Base-by-base conservation (phyloP, 192 early-diverging fungal species). In the Coemansia sp. region DNA sequence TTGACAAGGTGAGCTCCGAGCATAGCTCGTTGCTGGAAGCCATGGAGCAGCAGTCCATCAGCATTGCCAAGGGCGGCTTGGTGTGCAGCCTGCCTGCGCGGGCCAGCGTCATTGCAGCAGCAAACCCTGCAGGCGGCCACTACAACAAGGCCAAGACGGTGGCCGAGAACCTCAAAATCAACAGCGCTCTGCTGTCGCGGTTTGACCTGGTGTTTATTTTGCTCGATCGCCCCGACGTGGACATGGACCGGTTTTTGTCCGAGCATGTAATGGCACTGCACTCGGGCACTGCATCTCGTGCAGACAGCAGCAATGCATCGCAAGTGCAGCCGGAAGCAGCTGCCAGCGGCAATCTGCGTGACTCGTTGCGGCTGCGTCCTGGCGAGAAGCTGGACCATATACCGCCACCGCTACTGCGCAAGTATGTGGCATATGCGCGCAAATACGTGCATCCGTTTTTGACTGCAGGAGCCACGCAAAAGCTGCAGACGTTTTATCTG, bases 101-200 rank as follows among this genome's bases (percentile, higher is more conserved):
- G 26, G 85, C 88, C 50, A 86, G 89, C 46, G 88, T 93, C 18
- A 89, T 93, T 66, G 91, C 92, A 1, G 89, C 92, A 0, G 92
- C 92, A 6, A 94, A 94, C 51, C 92, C 92, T 3, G 85, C 87
- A 18, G 85, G 86, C 14, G 92, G 92, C 6, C 86, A 88, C 51
- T 94, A 94, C 83, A 90, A 92, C 76, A 89, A 85, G 67, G 77
- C 82, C 23, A 93, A 92, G 64, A 89, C 88, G 3, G 85, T 93
- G 0, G 66, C 88, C 0, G 90, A 93, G 51, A 93, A 93, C 66
- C 66, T 92, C 45, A 87, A 84, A 61, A 88, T 58, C 46, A 64
- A 80, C 40, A 75, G 71, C 40, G 86, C 86, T 2, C 79, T 93
- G 3, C 66, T 93, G 17, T 91, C 89, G 26, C 79, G 87, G 14